These are phyloP conservation scores for Rhypophila decipiens DNA, from an alignment of 495 filamentous ascomycete genomes.

Conservation along the genomic window DNA sequence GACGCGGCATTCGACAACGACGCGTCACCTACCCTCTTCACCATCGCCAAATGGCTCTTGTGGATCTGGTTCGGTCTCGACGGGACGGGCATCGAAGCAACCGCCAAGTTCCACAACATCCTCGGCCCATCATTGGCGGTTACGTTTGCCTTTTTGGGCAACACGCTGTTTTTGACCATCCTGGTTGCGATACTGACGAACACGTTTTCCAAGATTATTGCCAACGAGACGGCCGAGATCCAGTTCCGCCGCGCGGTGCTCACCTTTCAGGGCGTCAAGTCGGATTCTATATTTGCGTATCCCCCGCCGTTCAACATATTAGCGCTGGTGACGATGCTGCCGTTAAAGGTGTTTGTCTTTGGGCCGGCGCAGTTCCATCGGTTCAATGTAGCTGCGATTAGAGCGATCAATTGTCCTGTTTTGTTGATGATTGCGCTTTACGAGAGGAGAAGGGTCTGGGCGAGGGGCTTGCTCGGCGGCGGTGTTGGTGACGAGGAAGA, in stretches of 20 bases:
- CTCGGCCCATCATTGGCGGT: slow-evolving; percentile 57
- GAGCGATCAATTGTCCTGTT: slow-evolving; percentile 49
- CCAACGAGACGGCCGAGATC: slow-evolving; percentile 54
- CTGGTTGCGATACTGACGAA: slow-evolving; percentile 60
- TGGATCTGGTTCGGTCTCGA: slow-evolving; percentile 68
- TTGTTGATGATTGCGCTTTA: slow-evolving; percentile 48
- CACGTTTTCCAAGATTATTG: slow-evolving; percentile 57
- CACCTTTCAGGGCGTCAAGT: slow-evolving; percentile 61
- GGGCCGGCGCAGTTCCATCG: slow-evolving; percentile 54
- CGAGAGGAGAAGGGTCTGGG: slow-evolving; percentile 41
- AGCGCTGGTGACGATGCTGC: slow-evolving; percentile 49
- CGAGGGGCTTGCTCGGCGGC: slow-evolving; percentile 10
- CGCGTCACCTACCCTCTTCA: slow-evolving; percentile 26
- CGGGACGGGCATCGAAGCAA: slow-evolving; percentile 55
- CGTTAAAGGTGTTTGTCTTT: slow-evolving; percentile 50
- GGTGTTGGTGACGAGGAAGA: slow-evolving; percentile 2
- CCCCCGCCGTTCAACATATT: slow-evolving; percentile 59
- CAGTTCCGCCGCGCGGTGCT: slow-evolving; percentile 58
- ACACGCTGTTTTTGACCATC: slow-evolving; percentile 64
- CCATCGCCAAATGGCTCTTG: slow-evolving; percentile 61
- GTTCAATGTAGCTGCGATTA: slow-evolving; percentile 51
- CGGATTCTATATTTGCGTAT: slow-evolving; percentile 57
- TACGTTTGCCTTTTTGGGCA: slow-evolving; percentile 58
- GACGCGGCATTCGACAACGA: slow-evolving; percentile 21
- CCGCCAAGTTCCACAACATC: slow-evolving; percentile 49